Conservation (phyloP, 192 early-diverging fungal species). For the Coemansia sp. region DNA sequence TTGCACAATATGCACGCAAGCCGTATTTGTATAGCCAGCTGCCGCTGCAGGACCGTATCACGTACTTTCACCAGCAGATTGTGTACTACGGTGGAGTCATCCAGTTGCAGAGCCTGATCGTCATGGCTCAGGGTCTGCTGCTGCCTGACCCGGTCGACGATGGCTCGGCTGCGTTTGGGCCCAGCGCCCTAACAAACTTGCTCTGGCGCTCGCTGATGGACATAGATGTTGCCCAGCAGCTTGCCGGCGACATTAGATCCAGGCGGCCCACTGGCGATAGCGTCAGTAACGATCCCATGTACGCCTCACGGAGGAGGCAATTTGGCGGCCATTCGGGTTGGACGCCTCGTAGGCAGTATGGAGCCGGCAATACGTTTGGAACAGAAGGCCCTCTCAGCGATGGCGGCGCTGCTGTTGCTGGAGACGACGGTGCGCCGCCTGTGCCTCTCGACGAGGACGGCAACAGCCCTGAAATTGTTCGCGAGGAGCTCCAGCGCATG, state of each 20-base stretch:
- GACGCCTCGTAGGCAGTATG: slow-evolving; percentile 25
- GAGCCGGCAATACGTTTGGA: slow-evolving; percentile 7
- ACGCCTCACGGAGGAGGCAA: slow-evolving; percentile 36
- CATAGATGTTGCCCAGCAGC: slow-evolving; percentile 15
- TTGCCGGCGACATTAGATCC: slow-evolving; percentile 2
- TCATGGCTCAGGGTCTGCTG: slow-evolving; percentile 43
- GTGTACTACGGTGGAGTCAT: slow-evolving; percentile 52
- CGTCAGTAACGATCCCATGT: slow-evolving; percentile 7
- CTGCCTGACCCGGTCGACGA: slow-evolving; percentile 43
- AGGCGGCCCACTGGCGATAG: slow-evolving; percentile 11
- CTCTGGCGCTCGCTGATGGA: slow-evolving; percentile 45
- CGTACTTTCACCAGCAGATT: slow-evolving; percentile 53
- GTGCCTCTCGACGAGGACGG: slow-evolving; percentile 48
- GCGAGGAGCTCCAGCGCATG: slow-evolving; percentile 55
- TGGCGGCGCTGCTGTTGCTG: slow-evolving; percentile 3
- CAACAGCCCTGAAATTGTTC: slow-evolving; percentile 45
- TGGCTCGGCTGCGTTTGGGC: slow-evolving; percentile 21
- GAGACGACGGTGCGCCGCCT: slow-evolving; percentile 17
- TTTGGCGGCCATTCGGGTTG: slow-evolving; percentile 28
- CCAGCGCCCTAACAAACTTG: slow-evolving; percentile 34
- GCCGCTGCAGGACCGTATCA: slow-evolving; percentile 51
- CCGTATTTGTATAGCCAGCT: slow-evolving; percentile 48
- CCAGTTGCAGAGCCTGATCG: slow-evolving; percentile 45
- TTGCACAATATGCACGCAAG: slow-evolving; percentile 37
- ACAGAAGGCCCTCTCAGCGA: slow-evolving; percentile 12